Evolutionary conservation across 75 land plant species (phyloP).

Genomic region (Chamaecyparis obtusa): DNA sequence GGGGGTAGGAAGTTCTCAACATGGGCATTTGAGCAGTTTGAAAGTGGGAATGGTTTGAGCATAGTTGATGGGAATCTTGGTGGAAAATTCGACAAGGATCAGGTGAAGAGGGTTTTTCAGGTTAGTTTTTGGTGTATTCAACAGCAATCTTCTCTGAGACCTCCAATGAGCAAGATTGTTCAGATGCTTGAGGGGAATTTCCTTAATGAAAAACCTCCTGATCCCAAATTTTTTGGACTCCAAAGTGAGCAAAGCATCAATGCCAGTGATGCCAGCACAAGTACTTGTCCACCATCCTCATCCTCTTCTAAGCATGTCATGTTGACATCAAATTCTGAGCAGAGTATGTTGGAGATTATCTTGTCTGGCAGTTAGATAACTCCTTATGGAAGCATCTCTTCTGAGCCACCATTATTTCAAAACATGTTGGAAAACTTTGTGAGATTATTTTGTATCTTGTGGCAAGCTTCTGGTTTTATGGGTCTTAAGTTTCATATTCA

Average conservation of each 20-base stretch:
- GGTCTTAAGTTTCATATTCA: neutral
- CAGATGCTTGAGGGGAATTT: conserved; percentile 74
- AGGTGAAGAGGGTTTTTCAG: conserved; percentile 43
- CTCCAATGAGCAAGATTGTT: conserved; percentile 73
- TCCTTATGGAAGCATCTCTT: neutral
- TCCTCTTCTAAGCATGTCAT: neutral
- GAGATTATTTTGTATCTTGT: neutral
- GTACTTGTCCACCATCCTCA: neutral
- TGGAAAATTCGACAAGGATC: conserved; percentile 37
- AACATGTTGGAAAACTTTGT: neutral
- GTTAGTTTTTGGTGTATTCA: conserved; percentile 87
- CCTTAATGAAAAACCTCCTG: conserved; percentile 51
- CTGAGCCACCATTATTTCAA: neutral
- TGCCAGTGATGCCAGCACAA: neutral
- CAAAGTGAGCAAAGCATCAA: neutral
- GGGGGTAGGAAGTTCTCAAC: conserved; percentile 54
- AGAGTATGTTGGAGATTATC: conserved; percentile 2
- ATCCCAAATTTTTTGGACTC: conserved; percentile 26
- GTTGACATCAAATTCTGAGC: neutral
- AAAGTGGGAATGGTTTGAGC: conserved; percentile 41
- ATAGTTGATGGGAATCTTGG: conserved; percentile 59
- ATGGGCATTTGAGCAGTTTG: conserved; percentile 86
- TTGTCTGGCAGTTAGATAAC: neutral
- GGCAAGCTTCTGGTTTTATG: neutral
- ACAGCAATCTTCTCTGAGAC: conserved; percentile 66